These are phyloP conservation scores for Apiospora aurea DNA, from an alignment of 2,329 filamentous ascomycete genomes.

Conservation along the genomic window DNA sequence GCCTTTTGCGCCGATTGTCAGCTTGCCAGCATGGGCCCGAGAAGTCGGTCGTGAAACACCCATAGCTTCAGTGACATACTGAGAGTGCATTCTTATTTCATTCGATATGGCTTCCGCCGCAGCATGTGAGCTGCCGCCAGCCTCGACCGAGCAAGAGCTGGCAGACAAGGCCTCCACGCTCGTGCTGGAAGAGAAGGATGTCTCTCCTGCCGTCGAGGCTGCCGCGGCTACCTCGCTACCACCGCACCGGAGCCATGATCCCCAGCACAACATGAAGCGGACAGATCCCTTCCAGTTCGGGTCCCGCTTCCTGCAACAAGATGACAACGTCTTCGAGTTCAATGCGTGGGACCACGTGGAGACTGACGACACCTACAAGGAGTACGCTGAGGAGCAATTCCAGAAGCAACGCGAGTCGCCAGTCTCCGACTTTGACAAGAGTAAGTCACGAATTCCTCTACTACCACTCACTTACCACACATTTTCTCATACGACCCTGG, in stretches of 20 bases:
- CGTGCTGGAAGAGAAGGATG: constrained; percentile 31
- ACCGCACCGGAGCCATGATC: constrained; percentile 74
- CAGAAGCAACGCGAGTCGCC: constrained; percentile 83
- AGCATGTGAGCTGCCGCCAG: constrained; percentile 27
- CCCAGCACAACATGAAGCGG: constrained; percentile 79
- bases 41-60: constrained; percentile 13
- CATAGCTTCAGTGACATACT: constrained; percentile 14
- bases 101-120: constrained; percentile 27
- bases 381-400: constrained; percentile 86
- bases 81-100: constrained; percentile 10
- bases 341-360: constrained; percentile 99
- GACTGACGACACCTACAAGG: constrained; percentile 86
- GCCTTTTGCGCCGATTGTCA: constrained; percentile 5
- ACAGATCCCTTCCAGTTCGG: constrained; percentile 96
- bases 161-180: constrained; percentile 35
- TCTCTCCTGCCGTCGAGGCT: constrained; percentile 35
- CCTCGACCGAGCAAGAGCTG: constrained; percentile 38
- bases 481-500: constrained; percentile 28
- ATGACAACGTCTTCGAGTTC: constrained; percentile 93
- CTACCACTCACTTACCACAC: constrained; percentile 18
- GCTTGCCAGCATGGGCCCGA: constrained; percentile 5
- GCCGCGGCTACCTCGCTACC: constrained; percentile 47
- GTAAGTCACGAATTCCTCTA: constrained; percentile 53
- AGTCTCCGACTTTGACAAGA: constrained; percentile 92
- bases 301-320: constrained; percentile 81